These are phyloP conservation scores for Candida gorgasii DNA, from an alignment of 805 yeast genomes.

Conservation along the genomic window DNA sequence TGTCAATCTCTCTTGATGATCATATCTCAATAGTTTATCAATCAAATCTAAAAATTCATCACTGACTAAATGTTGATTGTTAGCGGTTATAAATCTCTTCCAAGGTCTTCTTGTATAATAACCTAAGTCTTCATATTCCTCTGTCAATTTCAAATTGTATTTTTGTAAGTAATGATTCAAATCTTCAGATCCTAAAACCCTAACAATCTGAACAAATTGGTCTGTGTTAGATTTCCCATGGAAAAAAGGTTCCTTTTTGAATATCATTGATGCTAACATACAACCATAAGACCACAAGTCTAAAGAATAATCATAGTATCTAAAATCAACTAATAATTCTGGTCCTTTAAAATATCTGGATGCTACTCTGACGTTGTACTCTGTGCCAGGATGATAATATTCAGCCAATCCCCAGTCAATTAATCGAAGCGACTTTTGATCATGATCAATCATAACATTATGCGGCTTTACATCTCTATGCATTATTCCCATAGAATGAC, in stretches of 20 bases:
- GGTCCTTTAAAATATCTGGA: constrained; percentile 93
- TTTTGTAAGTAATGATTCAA: constrained; percentile 64
- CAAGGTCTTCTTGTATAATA: constrained; percentile 67
- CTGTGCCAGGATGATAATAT: constrained; percentile 86
- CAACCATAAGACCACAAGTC: constrained; percentile 94
- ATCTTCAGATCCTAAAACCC: constrained; percentile 83
- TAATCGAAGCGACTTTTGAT: constrained; percentile 57
- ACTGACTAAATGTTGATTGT: constrained; percentile 51
- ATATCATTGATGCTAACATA: constrained; percentile 85
- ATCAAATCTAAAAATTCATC: constrained; percentile 67
- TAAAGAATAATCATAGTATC: constrained; percentile 82
- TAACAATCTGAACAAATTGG: constrained; percentile 86
- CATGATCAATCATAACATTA: constrained; percentile 89
- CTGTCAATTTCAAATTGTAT: constrained; percentile 68
- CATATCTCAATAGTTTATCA: constrained; percentile 73
- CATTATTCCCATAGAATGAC: constrained; percentile 93
- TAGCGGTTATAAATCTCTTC: constrained; percentile 58
- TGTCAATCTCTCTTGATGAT: constrained; percentile 84
- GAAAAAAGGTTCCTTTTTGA: constrained; percentile 89
- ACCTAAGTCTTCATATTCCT: constrained; percentile 79
- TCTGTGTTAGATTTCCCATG: constrained; percentile 91
- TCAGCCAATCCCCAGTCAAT: constrained; percentile 97
- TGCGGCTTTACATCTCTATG: constrained; percentile 95
- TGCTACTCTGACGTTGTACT: constrained; percentile 89
- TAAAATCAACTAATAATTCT: constrained; percentile 78